A percentile compares a stretch with the other conserved stretches of the same genome.
Evolutionary conservation across 208 protist species (phyloP).

Genomic region (Tritrichomonas musculus): DNA sequence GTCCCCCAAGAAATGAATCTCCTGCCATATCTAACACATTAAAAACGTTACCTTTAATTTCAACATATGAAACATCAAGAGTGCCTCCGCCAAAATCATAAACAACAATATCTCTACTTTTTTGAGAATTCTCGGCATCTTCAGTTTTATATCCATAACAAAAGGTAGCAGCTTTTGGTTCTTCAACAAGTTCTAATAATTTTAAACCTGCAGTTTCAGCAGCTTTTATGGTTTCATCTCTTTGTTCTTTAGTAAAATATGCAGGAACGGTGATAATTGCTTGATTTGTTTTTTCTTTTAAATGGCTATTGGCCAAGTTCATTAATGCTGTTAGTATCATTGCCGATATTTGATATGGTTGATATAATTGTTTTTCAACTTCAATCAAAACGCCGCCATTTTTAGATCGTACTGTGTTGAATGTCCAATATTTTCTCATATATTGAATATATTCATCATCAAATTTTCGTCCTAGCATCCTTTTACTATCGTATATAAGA

Average conservation of each 20-base stretch:
- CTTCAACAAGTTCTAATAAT: constrained; percentile 93
- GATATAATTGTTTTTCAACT: constrained; percentile 67
- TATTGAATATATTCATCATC: constrained; percentile 72
- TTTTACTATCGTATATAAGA: constrained; percentile 82
- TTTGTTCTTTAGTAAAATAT: constrained; percentile 95
- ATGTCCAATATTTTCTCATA: constrained; percentile 54
- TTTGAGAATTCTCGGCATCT: constrained; percentile 31
- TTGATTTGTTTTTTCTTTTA: background rate
- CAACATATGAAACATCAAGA: constrained; percentile 87
- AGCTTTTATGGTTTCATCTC: constrained; percentile 84
- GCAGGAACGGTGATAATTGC: too few species aligned
- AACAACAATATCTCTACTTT: background rate
- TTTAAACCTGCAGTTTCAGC: constrained; percentile 59
- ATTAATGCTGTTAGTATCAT: constrained; percentile 68
- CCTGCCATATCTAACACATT: background rate
- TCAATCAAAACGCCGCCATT: constrained; percentile 67
- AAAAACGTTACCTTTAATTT: background rate
- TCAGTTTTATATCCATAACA: constrained; percentile 80
- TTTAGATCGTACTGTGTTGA: background rate
- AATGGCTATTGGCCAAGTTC: background rate
- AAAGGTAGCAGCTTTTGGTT: constrained; percentile 92
- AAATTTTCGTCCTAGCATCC: constrained; percentile 73
- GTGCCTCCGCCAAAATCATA: background rate
- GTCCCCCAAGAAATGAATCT: constrained; percentile 60
- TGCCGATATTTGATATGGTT: constrained; percentile 73